phyloP scores from a whole-genome alignment of 495 filamentous ascomycete genomes.

The Ramalina intermedia region DNA sequence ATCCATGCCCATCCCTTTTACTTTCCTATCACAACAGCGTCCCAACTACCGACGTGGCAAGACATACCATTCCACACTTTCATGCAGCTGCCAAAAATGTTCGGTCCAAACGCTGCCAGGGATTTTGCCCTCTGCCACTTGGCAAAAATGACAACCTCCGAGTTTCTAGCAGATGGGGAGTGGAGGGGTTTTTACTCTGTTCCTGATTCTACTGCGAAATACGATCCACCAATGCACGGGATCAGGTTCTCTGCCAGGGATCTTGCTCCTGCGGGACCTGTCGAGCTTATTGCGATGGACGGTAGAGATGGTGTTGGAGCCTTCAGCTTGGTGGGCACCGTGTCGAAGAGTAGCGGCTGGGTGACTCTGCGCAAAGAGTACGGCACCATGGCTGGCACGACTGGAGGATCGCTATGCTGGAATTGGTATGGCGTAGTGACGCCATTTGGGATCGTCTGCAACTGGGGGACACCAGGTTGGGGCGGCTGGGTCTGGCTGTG shows the following conservation, averaged over 20 bases:
- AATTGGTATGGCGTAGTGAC: not conserved
- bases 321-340: not conserved
- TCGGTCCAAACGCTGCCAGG: not conserved
- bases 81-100: not conserved
- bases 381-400: not conserved
- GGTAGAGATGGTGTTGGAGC: not conserved
- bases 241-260: not conserved
- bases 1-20: too few relatives aligned
- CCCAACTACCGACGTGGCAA: not conserved
- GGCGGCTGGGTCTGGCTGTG: not conserved
- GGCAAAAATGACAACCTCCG: not conserved
- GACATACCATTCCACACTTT: not conserved
- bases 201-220: not conserved
- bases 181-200: not conserved
- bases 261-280: not conserved
- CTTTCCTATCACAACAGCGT: not conserved
- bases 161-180: not conserved
- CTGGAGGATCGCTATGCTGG: not conserved
- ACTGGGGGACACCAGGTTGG: not conserved
- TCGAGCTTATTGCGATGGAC: not conserved
- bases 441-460: not conserved
- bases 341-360: not conserved
- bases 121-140: not conserved
- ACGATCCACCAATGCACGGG: not conserved
- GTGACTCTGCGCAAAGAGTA: not conserved